Conservation (phyloP, 1,284 basidiomycete genomes). For the Cutaneotrichosporon sp. region DNA sequence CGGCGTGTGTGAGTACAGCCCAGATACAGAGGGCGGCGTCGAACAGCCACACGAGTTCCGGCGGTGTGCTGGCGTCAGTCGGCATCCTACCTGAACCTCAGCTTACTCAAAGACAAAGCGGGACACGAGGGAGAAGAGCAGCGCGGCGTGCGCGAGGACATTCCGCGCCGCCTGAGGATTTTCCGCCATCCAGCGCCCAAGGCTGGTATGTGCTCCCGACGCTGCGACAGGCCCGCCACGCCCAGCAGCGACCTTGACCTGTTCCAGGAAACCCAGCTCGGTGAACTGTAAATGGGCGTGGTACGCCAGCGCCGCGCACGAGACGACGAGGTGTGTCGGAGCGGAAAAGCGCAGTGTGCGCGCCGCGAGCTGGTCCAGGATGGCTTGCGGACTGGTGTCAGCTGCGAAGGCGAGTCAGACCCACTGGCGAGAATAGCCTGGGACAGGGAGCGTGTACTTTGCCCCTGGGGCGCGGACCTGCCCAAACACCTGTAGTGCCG, state of each 20-base stretch:
- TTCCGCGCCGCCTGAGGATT: constrained; percentile 8
- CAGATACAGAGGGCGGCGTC: constrained; percentile 25
- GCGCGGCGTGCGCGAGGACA: constrained; percentile 21
- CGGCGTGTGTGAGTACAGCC: constrained; percentile 13
- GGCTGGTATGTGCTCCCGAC: not conserved
- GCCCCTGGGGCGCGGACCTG: not conserved
- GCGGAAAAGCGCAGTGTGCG: constrained; percentile 12
- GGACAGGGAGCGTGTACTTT: constrained; percentile 6
- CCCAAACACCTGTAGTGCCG: constrained; percentile 5
- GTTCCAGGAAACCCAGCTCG: constrained; percentile 15
- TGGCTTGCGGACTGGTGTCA: constrained; percentile 13
- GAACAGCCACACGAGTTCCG: constrained; percentile 23
- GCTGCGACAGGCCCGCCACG: constrained; percentile 2
- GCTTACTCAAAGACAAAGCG: constrained; percentile 14
- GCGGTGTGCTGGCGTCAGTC: constrained; percentile 17
- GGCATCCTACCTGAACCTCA: not conserved
- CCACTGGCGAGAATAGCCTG: constrained; percentile 15
- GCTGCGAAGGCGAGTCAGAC: not conserved
- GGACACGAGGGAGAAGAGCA: constrained; percentile 16
- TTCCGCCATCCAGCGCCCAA: constrained; percentile 13
- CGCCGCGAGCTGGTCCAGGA: constrained; percentile 19
- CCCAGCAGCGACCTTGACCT: constrained; percentile 24
- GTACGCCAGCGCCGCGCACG: constrained; percentile 23
- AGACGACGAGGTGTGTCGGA: constrained; percentile 17
- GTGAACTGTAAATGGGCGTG: constrained; percentile 24